Percentiles rank a stretch among this genome's conserved stretches.
phyloP scores from a whole-genome alignment of 169 alveolate species.

The Plasmodium chabaudi region DNA sequence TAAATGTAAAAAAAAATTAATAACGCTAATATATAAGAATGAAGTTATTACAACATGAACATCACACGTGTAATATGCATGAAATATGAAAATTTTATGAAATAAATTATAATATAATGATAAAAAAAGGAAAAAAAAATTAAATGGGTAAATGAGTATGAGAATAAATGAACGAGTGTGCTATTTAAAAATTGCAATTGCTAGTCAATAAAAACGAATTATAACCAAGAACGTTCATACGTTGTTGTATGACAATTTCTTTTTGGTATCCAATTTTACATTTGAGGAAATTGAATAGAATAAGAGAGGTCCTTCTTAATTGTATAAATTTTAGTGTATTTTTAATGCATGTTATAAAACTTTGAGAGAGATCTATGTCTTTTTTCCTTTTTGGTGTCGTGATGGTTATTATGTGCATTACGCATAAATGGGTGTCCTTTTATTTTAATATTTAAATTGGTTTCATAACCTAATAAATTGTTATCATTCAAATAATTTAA shows the following conservation, averaged over 20 bases:
- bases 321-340: background rate
- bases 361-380: constrained; percentile 75
- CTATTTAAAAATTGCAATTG: background rate
- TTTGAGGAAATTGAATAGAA: background rate
- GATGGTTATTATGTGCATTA: constrained; percentile 13
- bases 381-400: constrained; percentile 46
- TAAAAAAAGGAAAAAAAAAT: constrained; percentile 1
- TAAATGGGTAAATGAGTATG: background rate
- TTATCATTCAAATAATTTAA: constrained; percentile 67
- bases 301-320: background rate
- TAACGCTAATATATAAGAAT: background rate
- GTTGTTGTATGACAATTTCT: background rate
- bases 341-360: constrained; percentile 73
- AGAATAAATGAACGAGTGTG: background rate
- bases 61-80: background rate
- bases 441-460: constrained; percentile 65
- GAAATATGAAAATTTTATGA: background rate
- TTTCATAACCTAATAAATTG: constrained; percentile 69
- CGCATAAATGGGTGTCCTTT: constrained; percentile 68
- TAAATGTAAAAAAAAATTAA: background rate
- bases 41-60: background rate
- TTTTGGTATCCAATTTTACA: background rate
- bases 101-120: background rate
- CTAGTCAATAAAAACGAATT: background rate
- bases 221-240: background rate